Conservation (phyloP, 768 basidiomycete species). For the Phaffia australis region DNA sequence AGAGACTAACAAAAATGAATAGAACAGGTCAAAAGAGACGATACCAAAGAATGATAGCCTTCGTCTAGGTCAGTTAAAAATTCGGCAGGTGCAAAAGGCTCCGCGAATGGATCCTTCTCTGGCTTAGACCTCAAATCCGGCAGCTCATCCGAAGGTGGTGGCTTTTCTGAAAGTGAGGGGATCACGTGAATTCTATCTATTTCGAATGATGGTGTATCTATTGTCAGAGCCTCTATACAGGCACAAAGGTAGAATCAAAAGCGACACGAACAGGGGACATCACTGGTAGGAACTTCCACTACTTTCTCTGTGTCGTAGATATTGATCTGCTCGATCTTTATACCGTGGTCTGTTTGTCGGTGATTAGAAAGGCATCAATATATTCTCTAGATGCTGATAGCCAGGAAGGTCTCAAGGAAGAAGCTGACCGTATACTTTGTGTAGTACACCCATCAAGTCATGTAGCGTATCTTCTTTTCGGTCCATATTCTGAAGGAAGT, state of each 20-base stretch:
- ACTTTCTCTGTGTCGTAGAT: conserved; percentile 15
- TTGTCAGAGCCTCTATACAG: not conserved
- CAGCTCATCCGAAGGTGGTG: conserved; percentile 15
- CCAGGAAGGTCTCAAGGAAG: not conserved
- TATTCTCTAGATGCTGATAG: not conserved
- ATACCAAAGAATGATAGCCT: conserved; percentile 8
- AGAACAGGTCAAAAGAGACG: not conserved
- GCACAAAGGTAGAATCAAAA: not conserved
- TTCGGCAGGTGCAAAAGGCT: conserved; percentile 16
- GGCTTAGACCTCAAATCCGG: conserved; percentile 3
- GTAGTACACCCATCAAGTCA: not conserved
- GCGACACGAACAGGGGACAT: conserved; percentile 5
- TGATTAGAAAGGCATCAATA: not conserved
- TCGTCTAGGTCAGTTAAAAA: conserved; percentile 1
- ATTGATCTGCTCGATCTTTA: conserved; percentile 8
- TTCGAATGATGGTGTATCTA: too few relatives aligned
- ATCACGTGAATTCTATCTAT: conserved; percentile 16
- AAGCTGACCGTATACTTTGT: conserved; percentile 3
- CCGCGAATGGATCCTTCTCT: conserved; percentile 6
- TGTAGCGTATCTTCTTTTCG: not conserved
- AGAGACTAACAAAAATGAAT: not conserved
- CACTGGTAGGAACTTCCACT: not conserved
- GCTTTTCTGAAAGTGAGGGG: conserved; percentile 8
- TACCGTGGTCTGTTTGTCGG: not conserved
- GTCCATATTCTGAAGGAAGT: too few relatives aligned